Base-by-base conservation (phyloP, 345 rosid species). In the Hypericum perforatum region DNA sequence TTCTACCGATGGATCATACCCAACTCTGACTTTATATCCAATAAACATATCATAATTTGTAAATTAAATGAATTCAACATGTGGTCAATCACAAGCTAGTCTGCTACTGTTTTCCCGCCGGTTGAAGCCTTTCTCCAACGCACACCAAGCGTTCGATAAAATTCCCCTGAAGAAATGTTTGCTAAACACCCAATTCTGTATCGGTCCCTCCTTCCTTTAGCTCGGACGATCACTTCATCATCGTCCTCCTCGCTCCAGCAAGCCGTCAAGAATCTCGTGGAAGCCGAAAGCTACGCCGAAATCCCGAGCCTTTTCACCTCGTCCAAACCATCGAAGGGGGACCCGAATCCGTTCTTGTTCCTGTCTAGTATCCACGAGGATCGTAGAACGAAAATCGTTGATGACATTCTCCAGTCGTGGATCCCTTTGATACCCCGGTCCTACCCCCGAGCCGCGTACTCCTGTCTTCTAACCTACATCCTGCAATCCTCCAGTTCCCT, bases 291-390 rank as follows among this genome's bases (percentile, higher is more conserved):
- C 64, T 86, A 84, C 64, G 65, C 61, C 39, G 65, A 65, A 9
- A 77, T 89, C 51, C 94, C 95, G 15, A 70, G 80, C 9, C 76
- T 89, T 59, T 76, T 89, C 38, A 52, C 39, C 16, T 78, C 82
- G 3, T 69, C 56, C 5, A 49, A 63, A 37, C 65, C 69, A 6
- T 54, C 78, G 16, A 59, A 69, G 56, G 73, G 41, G 22, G 73
- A 69, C 65, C 69, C 75, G 6, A 82, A 71, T 62, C 70, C 84
- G 11, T 86, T 89, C 62, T 80, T 82, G 6, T 89, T 84, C 63
- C 77, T 89, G 16, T 76, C 94, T 42, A 62, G 59, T 15, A 66
- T 74, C 45, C 70, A 82, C 6, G 59, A 43, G n/a, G 64, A 57
- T 41, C 67, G 22, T n/a, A 64, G 80, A 64, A 77, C 64, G 46